These are phyloP conservation scores for Cladorrhinum sp. DNA, from an alignment of 2,329 filamentous ascomycete genomes.

Conservation along the genomic window DNA sequence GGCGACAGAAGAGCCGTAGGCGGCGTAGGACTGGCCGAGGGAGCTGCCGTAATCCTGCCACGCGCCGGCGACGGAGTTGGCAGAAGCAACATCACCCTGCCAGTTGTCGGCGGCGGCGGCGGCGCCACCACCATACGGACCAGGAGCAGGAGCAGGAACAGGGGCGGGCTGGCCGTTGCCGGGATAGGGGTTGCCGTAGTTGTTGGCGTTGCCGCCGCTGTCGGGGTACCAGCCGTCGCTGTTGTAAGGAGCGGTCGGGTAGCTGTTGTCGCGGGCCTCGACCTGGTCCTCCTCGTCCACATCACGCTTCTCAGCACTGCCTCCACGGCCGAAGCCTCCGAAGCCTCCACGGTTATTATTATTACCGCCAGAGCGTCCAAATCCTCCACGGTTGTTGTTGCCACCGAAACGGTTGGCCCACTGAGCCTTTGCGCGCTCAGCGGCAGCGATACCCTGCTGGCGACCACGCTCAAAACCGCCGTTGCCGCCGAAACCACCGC, in stretches of 20 bases:
- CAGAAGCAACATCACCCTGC: constrained; percentile 8
- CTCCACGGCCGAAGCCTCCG: not conserved
- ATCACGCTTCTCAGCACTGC: not conserved
- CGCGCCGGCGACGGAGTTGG: constrained; percentile 3
- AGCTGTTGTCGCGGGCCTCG: not conserved
- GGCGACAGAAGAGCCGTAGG: not conserved
- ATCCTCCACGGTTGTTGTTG: not conserved
- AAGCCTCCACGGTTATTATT: not conserved
- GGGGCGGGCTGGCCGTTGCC: not conserved
- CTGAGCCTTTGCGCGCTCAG: not conserved
- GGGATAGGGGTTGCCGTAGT: not conserved
- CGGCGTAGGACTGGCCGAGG: constrained; percentile 6
- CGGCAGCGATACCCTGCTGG: not conserved
- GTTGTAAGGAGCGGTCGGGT: not conserved
- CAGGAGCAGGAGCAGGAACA: not conserved
- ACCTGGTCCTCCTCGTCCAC: not conserved
- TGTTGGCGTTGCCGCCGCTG: not conserved
- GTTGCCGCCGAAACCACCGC: not conserved
- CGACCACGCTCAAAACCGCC: not conserved
- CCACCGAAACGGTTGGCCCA: not conserved
- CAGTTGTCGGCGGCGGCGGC: not conserved
- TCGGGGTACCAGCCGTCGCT: not conserved
- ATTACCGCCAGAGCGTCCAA: not conserved
- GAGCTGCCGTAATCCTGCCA: constrained; percentile 3
- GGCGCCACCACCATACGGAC: not conserved